These are phyloP conservation scores for Monosporascus sp. DNA, from an alignment of 2,329 filamentous ascomycete genomes.

Conservation along the genomic window DNA sequence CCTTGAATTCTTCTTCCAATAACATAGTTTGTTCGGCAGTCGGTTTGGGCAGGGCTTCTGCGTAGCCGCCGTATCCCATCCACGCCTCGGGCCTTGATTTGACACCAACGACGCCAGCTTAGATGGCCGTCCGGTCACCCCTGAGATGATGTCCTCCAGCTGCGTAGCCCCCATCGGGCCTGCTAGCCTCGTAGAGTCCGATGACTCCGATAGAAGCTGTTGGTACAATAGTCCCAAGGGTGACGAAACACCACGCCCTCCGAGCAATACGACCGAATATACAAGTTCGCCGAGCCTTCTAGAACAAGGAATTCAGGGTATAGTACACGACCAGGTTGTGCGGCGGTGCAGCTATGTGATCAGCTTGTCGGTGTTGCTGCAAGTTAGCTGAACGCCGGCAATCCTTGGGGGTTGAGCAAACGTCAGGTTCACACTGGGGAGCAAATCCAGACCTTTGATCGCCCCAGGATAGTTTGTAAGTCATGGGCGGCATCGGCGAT, in stretches of 20 bases:
- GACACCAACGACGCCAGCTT: slow-evolving; percentile 66
- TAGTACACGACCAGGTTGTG: slow-evolving; percentile 35
- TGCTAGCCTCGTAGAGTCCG: slow-evolving; percentile 54
- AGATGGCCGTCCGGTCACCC: slow-evolving; percentile 70
- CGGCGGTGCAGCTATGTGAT: slow-evolving; percentile 55
- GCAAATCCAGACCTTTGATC: slow-evolving; percentile 57
- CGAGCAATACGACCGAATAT: slow-evolving; percentile 60
- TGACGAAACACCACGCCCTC: slow-evolving; percentile 67
- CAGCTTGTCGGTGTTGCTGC: slow-evolving; percentile 65
- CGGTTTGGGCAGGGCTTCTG: slow-evolving; percentile 47
- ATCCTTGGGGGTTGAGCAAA: slow-evolving; percentile 60
- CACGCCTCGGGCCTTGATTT: slow-evolving; percentile 64
- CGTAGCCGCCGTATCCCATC: slow-evolving; percentile 61
- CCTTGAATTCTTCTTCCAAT: slow-evolving; percentile 53
- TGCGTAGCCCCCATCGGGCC: slow-evolving; percentile 54
- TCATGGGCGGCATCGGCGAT: slow-evolving; percentile 60
- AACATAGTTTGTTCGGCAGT: slow-evolving; percentile 40
- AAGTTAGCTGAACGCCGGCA: slow-evolving; percentile 64
- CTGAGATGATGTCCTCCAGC: slow-evolving; percentile 60
- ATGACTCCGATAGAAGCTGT: slow-evolving; percentile 59
- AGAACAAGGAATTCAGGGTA: slow-evolving; percentile 59
- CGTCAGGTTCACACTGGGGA: slow-evolving; percentile 56
- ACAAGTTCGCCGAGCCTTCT: slow-evolving; percentile 69
- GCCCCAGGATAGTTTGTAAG: slow-evolving; percentile 69
- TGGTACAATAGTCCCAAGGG: slow-evolving; percentile 67